Evolutionary conservation across 768 basidiomycete species (phyloP).

Genomic region (Floccularia luteovirens): DNA sequence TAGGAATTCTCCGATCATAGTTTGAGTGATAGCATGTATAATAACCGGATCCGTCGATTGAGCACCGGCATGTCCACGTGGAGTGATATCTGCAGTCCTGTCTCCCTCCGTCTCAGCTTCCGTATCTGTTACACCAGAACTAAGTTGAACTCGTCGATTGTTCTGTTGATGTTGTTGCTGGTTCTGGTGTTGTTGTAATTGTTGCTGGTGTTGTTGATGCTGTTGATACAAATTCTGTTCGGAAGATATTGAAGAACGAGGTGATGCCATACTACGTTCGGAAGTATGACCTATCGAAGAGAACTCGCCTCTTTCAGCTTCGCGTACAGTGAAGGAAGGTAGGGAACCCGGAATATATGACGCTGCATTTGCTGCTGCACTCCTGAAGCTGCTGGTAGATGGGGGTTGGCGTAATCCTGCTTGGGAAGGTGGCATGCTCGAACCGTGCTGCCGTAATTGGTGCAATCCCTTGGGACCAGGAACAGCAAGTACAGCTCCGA

Average conservation of each 20-base stretch:
- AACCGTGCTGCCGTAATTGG: conserved; percentile 54
- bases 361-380: conserved; percentile 58
- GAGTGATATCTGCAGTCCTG: conserved; percentile 34
- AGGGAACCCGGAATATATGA: conserved; percentile 39
- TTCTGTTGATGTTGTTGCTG: conserved; percentile 25
- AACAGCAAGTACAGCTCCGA: conserved; percentile 55
- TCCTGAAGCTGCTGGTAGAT: conserved; percentile 80
- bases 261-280: conserved; percentile 60
- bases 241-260: conserved; percentile 78
- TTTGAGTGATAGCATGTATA: conserved; percentile 97
- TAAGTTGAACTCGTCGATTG: conserved; percentile 30
- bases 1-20: conserved; percentile 99
- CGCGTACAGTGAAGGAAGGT: conserved; percentile 42
- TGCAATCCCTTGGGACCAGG: conserved; percentile 37
- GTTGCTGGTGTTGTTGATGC: conserved; percentile 23
- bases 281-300: conserved; percentile 69
- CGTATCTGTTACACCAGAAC: too few species aligned
- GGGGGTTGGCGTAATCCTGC: conserved; percentile 61
- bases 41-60: conserved; percentile 78
- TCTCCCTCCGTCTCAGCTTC: too few species aligned
- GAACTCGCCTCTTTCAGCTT: conserved; percentile 47
- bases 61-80: conserved; percentile 24
- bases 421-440: conserved; percentile 68
- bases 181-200: conserved; percentile 42
- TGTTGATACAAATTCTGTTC: conserved; percentile 48